Percentiles rank a stretch among this genome's conserved stretches.
phyloP scores from a whole-genome alignment of 129 eudicot genomes.

The carrot (Daucus carota) region DH1_v3.0 NC_030387.2:33326001-33326500 shows the following conservation, averaged over 20 bases:
- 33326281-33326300: not conserved
- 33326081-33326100: no score
- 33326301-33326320: no score
- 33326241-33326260: slow-evolving; percentile 13
- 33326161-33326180: slow-evolving; percentile 5
- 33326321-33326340: no score
- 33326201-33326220: slow-evolving; percentile 5
- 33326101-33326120: no score
- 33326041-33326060: no score
- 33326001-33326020: slow-evolving; percentile 61
- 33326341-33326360: no score
- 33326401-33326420: slow-evolving; percentile 30
- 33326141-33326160: slow-evolving; percentile 15
- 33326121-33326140: slow-evolving; percentile 12
- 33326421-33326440: slow-evolving; percentile 40
- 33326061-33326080: no score
- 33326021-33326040: no score
- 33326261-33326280: slow-evolving; percentile 7
- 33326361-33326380: no score
- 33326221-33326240: slow-evolving; percentile 10
- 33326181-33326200: slow-evolving; percentile 8
- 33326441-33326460: slow-evolving; percentile 45
- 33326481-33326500: slow-evolving; percentile 58
- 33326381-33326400: slow-evolving; percentile 8
- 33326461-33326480: slow-evolving; percentile 48